Conservation (phyloP, 2,329 filamentous ascomycete species). For the Didymella segeticola region DNA sequence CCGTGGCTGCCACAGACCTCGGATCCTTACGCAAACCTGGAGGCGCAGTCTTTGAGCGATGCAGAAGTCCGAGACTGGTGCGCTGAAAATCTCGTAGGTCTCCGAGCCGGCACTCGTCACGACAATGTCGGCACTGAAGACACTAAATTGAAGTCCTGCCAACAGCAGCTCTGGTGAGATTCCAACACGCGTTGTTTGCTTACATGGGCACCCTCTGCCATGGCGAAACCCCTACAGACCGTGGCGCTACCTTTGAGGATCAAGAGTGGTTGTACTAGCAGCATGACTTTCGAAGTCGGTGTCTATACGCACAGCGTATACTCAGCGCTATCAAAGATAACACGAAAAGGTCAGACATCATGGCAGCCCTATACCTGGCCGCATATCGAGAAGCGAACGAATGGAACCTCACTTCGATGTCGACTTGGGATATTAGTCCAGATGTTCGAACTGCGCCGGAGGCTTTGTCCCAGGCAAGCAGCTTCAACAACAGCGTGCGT, state of each 20-base stretch:
- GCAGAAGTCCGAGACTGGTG: background rate
- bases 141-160: background rate
- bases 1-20: background rate
- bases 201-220: constrained; percentile 6
- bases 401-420: constrained; percentile 6
- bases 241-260: background rate
- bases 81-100: background rate
- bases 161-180: constrained; percentile 2
- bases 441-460: background rate
- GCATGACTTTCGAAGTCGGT: constrained; percentile 7
- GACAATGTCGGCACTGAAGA: background rate
- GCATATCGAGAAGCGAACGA: constrained; percentile 7
- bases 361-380: background rate
- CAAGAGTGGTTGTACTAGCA: constrained; percentile 12
- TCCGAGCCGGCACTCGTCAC: background rate
- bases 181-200: constrained; percentile 9
- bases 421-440: background rate
- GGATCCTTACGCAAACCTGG: background rate
- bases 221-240: background rate
- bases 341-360: background rate
- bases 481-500: background rate
- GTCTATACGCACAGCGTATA: constrained; percentile 7
- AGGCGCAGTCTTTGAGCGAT: background rate
- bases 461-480: background rate
- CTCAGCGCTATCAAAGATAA: background rate